These are phyloP conservation scores for Austroboletus niveus DNA, from an alignment of 1,284 basidiomycete genomes.

Conservation along the genomic window DNA sequence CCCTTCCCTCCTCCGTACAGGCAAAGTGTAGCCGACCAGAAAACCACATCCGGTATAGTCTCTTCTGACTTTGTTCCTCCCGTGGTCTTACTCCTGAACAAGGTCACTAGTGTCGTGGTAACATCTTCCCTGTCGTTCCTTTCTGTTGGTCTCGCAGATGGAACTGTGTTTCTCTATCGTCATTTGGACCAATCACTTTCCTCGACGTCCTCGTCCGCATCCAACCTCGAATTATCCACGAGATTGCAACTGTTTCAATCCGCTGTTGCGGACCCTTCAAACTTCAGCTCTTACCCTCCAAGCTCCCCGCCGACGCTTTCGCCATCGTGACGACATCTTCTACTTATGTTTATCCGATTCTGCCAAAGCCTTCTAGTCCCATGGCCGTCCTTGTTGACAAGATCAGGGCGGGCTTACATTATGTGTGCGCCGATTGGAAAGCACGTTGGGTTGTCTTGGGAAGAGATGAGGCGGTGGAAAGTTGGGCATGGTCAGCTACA, in stretches of 20 bases:
- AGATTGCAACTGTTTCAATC: slow-evolving; percentile 48
- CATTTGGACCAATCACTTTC: slow-evolving; percentile 87
- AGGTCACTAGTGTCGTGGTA: slow-evolving; percentile 83
- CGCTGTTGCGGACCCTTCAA: neutral
- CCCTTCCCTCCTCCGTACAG: slow-evolving; percentile 72
- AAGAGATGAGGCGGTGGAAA: slow-evolving; percentile 88
- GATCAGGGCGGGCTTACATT: slow-evolving; percentile 80
- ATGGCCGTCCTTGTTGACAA: slow-evolving; percentile 78
- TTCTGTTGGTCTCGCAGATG: slow-evolving; percentile 89
- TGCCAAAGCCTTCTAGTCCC: slow-evolving; percentile 73
- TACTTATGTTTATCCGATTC: slow-evolving; percentile 75
- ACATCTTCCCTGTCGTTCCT: slow-evolving; percentile 83
- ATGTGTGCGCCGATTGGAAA: slow-evolving; percentile 77
- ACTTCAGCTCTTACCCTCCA: slow-evolving; percentile 2
- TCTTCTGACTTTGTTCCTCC: neutral
- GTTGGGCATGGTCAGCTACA: slow-evolving; percentile 87
- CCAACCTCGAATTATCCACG: slow-evolving; percentile 72
- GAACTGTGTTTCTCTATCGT: slow-evolving; percentile 89
- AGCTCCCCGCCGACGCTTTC: slow-evolving; percentile 40
- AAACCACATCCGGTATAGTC: slow-evolving; percentile 77
- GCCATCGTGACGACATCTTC: slow-evolving; percentile 88
- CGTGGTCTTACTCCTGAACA: slow-evolving; percentile 1
- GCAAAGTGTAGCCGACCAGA: slow-evolving; percentile 73
- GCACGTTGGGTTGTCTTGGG: slow-evolving; percentile 81
- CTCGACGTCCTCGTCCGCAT: slow-evolving; percentile 60